A percentile compares a stretch with the other conserved stretches of the same genome.
phyloP scores from a whole-genome alignment of 2,329 filamentous ascomycete genomes.

The Zymoseptoria pseudotritici region DNA sequence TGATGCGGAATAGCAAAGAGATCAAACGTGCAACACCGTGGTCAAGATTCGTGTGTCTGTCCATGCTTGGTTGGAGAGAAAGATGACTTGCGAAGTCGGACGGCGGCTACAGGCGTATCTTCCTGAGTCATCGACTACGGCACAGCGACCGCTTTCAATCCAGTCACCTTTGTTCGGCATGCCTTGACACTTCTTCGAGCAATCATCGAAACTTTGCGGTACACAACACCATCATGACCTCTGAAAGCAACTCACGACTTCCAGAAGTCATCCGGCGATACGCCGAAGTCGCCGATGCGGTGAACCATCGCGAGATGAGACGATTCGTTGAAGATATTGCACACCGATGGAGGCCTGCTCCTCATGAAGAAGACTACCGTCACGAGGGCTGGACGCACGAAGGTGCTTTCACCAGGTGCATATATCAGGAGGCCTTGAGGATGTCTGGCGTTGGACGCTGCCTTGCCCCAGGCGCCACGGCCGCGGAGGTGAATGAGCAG shows the following conservation, averaged over 20 bases:
- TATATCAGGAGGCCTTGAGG: not conserved
- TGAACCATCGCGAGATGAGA: slow-evolving; percentile 2
- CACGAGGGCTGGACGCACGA: slow-evolving; percentile 1
- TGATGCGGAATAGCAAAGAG: too few relatives aligned
- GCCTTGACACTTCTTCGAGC: too few relatives aligned
- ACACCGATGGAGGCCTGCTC: not conserved
- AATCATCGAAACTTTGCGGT: too few relatives aligned
- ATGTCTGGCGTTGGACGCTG: not conserved
- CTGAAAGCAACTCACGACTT: not conserved
- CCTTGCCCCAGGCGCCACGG: not conserved
- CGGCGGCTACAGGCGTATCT: too few relatives aligned
- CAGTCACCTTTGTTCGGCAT: too few relatives aligned
- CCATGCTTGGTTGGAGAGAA: too few relatives aligned
- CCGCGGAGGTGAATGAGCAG: not conserved
- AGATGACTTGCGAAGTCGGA: too few relatives aligned
- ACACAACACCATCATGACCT: not conserved
- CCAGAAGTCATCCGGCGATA: not conserved
- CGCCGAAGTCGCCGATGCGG: not conserved
- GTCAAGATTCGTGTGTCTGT: too few relatives aligned
- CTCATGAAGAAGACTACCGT: not conserved
- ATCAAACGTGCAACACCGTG: too few relatives aligned
- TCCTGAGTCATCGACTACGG: too few relatives aligned
- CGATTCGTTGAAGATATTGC: not conserved
- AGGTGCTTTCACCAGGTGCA: not conserved
- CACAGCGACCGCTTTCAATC: too few relatives aligned